Conservation (phyloP, 108 stramenopile species). For the Bacterosira constricta region DNA sequence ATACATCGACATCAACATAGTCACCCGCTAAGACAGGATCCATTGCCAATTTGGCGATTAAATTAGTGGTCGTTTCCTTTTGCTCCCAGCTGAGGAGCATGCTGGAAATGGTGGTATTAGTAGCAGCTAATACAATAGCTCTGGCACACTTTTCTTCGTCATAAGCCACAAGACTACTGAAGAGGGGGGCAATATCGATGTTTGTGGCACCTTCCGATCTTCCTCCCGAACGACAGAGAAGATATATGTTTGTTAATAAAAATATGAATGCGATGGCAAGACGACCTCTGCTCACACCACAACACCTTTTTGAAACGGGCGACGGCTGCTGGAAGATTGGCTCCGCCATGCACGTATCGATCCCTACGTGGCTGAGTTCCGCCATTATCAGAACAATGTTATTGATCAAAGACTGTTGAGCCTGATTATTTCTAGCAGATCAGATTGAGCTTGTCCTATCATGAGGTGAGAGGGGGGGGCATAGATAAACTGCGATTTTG, state of each 20-base stretch:
- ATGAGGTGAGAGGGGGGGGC: too few relatives aligned
- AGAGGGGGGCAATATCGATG: background rate
- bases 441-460: too few relatives aligned
- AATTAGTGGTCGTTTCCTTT: too few relatives aligned
- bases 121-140: background rate
- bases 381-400: too few relatives aligned
- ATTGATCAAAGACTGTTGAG: too few relatives aligned
- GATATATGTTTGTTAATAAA: background rate
- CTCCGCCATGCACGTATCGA: too few relatives aligned
- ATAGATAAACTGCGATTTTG: too few relatives aligned
- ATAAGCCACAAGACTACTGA: too few relatives aligned
- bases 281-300: background rate
- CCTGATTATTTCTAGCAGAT: too few relatives aligned
- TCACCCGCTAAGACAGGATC: background rate
- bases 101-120: background rate
- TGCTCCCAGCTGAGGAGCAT: background rate
- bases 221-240: background rate
- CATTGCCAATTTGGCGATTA: background rate
- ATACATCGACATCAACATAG: background rate
- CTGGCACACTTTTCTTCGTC: slow-evolving; percentile 10
- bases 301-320: too few relatives aligned
- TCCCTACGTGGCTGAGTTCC: too few relatives aligned
- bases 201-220: background rate
- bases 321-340: too few relatives aligned
- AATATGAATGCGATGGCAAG: background rate